Conservation (phyloP, 257 asterid species). For the Gentiana macrophylla region DNA sequence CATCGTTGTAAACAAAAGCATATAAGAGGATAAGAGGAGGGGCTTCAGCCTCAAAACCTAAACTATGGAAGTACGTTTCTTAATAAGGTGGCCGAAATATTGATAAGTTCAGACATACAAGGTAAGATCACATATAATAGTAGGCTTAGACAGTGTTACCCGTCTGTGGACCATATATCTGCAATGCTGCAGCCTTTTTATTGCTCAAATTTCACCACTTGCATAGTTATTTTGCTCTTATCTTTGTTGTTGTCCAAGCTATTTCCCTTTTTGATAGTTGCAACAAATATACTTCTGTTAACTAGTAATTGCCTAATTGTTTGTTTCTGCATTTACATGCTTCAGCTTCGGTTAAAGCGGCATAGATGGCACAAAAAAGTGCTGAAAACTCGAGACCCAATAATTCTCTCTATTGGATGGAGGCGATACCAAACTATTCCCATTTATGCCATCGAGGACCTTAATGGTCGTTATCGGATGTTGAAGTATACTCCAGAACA, state of each 20-base stretch:
- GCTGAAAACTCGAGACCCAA: conserved; percentile 91
- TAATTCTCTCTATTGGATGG: conserved; percentile 96
- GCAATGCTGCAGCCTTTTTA: not conserved
- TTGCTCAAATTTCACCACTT: not conserved
- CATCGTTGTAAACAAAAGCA: too few relatives aligned
- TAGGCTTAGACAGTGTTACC: too few relatives aligned
- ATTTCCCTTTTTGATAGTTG: not conserved
- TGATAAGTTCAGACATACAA: too few relatives aligned
- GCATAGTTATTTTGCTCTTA: too few relatives aligned
- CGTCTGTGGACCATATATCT: too few relatives aligned
- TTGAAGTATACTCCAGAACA: conserved; percentile 98
- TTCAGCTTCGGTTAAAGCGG: conserved; percentile 77
- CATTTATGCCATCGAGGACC: conserved; percentile 84
- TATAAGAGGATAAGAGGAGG: too few relatives aligned
- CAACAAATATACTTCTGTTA: too few relatives aligned
- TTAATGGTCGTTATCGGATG: conserved; percentile 90
- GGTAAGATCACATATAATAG: too few relatives aligned
- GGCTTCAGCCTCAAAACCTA: too few relatives aligned
- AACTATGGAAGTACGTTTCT: too few relatives aligned
- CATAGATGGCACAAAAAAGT: conserved; percentile 99
- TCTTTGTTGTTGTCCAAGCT: too few relatives aligned
- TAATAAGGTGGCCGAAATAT: too few relatives aligned
- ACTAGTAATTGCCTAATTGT: not conserved
- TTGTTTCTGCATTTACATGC: conserved; percentile 4
- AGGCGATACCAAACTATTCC: conserved; percentile 94